Evolutionary conservation across 176 grass and related monocot genomes (phyloP).

Genomic region (Stipa capillata): DNA sequence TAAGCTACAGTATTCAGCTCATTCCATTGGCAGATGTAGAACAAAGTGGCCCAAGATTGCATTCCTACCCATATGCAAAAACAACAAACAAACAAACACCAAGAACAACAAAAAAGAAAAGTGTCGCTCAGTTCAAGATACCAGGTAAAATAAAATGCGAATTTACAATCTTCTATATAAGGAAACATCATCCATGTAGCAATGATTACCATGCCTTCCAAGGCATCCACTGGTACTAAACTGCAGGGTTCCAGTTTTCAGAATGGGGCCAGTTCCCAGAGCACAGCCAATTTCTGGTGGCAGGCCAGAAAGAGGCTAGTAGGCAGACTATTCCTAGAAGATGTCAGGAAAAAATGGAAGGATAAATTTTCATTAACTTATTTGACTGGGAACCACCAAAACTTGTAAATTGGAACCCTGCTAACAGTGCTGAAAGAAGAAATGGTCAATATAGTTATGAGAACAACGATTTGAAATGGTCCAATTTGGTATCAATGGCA

Average conservation of each 20-base stretch:
- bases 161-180: not conserved
- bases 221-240: not conserved
- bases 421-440: not conserved
- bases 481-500: not conserved
- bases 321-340: not conserved
- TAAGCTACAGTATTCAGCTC: slow-evolving; percentile 69
- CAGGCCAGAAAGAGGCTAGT: not conserved
- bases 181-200: not conserved
- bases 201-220: not conserved
- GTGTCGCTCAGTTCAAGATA: slow-evolving; percentile 49
- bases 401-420: not conserved
- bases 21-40: slow-evolving; percentile 80
- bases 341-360: not conserved
- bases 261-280: not conserved
- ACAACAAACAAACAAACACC: slow-evolving; percentile 71
- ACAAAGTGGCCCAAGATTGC: slow-evolving; percentile 72
- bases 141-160: slow-evolving; percentile 30
- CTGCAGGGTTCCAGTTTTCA: not conserved
- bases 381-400: too few relatives aligned
- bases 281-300: not conserved
- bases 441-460: not conserved
- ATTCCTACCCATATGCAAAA: slow-evolving; percentile 81
- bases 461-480: not conserved
- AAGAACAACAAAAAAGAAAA: slow-evolving; percentile 62
- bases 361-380: not conserved